Percentiles rank a stretch among this genome's conserved stretches.
Evolutionary conservation across 257 asterid genomes (phyloP).

Genomic region (Solanum lycopersicoides): DNA sequence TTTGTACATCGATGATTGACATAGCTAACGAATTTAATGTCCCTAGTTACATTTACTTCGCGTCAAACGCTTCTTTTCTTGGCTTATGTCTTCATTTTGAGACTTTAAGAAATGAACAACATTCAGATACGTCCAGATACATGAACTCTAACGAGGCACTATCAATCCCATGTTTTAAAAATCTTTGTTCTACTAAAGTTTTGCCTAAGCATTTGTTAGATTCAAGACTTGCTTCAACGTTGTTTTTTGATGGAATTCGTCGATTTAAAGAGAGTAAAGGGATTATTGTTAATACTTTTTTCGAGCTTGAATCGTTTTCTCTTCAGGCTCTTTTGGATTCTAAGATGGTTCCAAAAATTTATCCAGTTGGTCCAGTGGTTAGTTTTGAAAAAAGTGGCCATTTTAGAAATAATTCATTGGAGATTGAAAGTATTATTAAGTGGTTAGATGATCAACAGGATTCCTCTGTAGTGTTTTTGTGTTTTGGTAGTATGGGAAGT

Average conservation of each 20-base stretch:
- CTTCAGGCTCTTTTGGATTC: slow-evolving; percentile 7
- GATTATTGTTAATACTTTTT: slow-evolving; percentile 34
- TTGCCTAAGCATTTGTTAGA: slow-evolving; percentile 7
- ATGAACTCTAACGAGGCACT: background rate
- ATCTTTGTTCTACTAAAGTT: slow-evolving; percentile 17
- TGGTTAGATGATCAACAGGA: slow-evolving; percentile 11
- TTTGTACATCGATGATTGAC: slow-evolving; percentile 19
- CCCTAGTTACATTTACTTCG: slow-evolving; percentile 24
- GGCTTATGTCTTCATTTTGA: background rate
- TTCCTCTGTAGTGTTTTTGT: slow-evolving; percentile 10
- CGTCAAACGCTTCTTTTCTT: slow-evolving; percentile 24
- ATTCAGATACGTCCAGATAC: background rate
- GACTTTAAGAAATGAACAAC: background rate
- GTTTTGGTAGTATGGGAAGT: slow-evolving; percentile 22
- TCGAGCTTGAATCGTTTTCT: slow-evolving; percentile 29
- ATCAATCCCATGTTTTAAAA: slow-evolving; percentile 5
- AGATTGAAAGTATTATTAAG: background rate
- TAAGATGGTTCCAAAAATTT: slow-evolving; percentile 13
- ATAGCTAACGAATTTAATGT: slow-evolving; percentile 26
- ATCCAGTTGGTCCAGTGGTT: slow-evolving; percentile 41
- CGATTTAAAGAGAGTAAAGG: slow-evolving; percentile 16
- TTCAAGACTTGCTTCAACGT: background rate
- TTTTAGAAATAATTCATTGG: background rate
- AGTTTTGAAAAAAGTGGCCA: background rate
- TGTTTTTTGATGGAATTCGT: background rate